These are phyloP conservation scores for Xylaria sp. DNA, from an alignment of 2,329 filamentous ascomycete genomes.

Conservation along the genomic window DNA sequence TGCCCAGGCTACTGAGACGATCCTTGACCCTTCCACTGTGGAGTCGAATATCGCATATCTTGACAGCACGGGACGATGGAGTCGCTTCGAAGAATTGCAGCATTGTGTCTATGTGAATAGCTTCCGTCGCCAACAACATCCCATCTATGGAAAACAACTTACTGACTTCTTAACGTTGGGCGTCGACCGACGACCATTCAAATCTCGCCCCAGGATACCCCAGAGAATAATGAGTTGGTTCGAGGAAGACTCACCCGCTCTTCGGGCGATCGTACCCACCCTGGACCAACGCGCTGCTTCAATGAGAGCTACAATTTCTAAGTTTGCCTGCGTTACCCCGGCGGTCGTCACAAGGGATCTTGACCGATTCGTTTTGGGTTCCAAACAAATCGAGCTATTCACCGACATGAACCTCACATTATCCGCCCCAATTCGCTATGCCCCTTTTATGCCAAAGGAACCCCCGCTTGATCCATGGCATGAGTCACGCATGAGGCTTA, in stretches of 20 bases:
- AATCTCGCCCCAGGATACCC: slow-evolving; percentile 69
- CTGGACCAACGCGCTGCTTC: slow-evolving; percentile 76
- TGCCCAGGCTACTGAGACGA: slow-evolving; percentile 64
- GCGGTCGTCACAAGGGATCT: slow-evolving; percentile 85
- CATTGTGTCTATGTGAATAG: slow-evolving; percentile 84
- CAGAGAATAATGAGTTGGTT: slow-evolving; percentile 78
- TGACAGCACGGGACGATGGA: slow-evolving; percentile 75
- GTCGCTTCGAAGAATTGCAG: slow-evolving; percentile 80
- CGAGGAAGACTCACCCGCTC: slow-evolving; percentile 71
- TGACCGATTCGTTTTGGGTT: slow-evolving; percentile 72
- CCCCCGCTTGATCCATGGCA: slow-evolving; percentile 84
- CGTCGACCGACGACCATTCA: slow-evolving; percentile 66
- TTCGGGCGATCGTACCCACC: slow-evolving; percentile 76
- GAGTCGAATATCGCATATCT: slow-evolving; percentile 76
- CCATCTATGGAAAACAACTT: slow-evolving; percentile 83
- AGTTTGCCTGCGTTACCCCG: slow-evolving; percentile 93
- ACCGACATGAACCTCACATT: slow-evolving; percentile 66
- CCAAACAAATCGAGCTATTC: slow-evolving; percentile 66
- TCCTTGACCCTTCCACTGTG: slow-evolving; percentile 73
- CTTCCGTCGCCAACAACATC: slow-evolving; percentile 80
- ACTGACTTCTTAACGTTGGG: slow-evolving; percentile 77
- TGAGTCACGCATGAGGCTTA: slow-evolving; percentile 88
- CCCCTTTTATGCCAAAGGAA: slow-evolving; percentile 66
- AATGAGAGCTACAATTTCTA: slow-evolving; percentile 80
- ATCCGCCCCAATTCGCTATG: slow-evolving; percentile 65